Conservation (phyloP, 768 basidiomycete genomes). For the Rhizopogon sp. region DNA sequence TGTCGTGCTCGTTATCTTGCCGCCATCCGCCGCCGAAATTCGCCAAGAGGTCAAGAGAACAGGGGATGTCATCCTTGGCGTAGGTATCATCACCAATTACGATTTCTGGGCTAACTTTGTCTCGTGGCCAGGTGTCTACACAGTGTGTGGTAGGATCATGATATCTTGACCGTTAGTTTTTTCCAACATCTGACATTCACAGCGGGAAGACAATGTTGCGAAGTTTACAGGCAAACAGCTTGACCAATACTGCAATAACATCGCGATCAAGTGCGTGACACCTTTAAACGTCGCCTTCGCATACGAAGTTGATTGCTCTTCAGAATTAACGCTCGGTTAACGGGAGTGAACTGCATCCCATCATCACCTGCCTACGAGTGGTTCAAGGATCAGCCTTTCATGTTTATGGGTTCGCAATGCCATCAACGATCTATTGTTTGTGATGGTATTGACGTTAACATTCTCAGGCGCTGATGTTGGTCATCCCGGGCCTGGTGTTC, state of each 20-base stretch:
- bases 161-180: slow-evolving; percentile 5
- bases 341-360: slow-evolving; percentile 42
- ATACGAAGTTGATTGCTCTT: not conserved
- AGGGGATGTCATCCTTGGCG: slow-evolving; percentile 44
- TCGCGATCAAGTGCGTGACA: slow-evolving; percentile 28
- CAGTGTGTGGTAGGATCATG: slow-evolving; percentile 16
- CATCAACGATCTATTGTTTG: not conserved
- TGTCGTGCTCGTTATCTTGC: slow-evolving; percentile 50
- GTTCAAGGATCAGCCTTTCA: slow-evolving; percentile 26
- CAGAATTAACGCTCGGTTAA: slow-evolving; percentile 51
- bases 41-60: slow-evolving; percentile 47
- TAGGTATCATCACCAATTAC: slow-evolving; percentile 7
- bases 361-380: slow-evolving; percentile 14
- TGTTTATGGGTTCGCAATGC: slow-evolving; percentile 24
- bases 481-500: slow-evolving; percentile 55
- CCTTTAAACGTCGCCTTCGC: no score
- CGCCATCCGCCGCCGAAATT: slow-evolving; percentile 42
- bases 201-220: slow-evolving; percentile 28
- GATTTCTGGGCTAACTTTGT: not conserved
- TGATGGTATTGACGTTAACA: not conserved
- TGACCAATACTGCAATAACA: slow-evolving; percentile 33
- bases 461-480: slow-evolving; percentile 50
- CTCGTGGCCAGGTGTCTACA: slow-evolving; percentile 18
- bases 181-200: not conserved
- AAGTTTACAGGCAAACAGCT: slow-evolving; percentile 10